Evolutionary conservation across 371 early-diverging fungal species (phyloP).

Genomic region (Batkoa obscura): DNA sequence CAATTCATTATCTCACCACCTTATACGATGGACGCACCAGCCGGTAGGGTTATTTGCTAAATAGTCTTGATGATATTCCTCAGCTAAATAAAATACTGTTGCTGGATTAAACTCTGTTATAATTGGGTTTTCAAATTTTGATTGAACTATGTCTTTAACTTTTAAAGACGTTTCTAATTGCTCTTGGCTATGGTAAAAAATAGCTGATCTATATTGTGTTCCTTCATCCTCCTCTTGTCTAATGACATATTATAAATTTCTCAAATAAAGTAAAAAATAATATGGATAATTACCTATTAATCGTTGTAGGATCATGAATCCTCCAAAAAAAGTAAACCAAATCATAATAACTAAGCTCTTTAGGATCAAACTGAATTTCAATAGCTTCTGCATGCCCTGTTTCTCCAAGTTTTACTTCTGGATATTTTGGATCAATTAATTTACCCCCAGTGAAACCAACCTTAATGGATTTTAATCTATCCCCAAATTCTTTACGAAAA

Average conservation of each 20-base stretch:
- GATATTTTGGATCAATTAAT: conserved; percentile 28
- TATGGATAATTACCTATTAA: too few relatives aligned
- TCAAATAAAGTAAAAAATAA: too few relatives aligned
- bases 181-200: conserved; percentile 52
- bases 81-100: conserved; percentile 65
- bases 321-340: conserved; percentile 69
- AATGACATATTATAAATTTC: too few relatives aligned
- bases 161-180: conserved; percentile 50
- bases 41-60: conserved; percentile 15
- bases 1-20: conserved; percentile 8
- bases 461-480: conserved; percentile 21
- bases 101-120: conserved; percentile 59
- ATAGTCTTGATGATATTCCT: conserved; percentile 77
- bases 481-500: conserved; percentile 36
- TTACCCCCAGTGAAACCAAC: conserved; percentile 78
- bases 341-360: conserved; percentile 34
- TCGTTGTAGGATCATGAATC: conserved; percentile 50
- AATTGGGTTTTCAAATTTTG: conserved; percentile 18
- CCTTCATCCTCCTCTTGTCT: conserved; percentile 41
- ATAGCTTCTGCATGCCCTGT: conserved; percentile 76
- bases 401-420: conserved; percentile 31
- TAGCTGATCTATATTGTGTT: conserved; percentile 72
- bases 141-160: conserved; percentile 27
- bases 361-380: conserved; percentile 52
- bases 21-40: background rate